These are phyloP conservation scores for Pyrenochaeta sp. DNA, from an alignment of 2,329 filamentous ascomycete genomes.

Conservation along the genomic window DNA sequence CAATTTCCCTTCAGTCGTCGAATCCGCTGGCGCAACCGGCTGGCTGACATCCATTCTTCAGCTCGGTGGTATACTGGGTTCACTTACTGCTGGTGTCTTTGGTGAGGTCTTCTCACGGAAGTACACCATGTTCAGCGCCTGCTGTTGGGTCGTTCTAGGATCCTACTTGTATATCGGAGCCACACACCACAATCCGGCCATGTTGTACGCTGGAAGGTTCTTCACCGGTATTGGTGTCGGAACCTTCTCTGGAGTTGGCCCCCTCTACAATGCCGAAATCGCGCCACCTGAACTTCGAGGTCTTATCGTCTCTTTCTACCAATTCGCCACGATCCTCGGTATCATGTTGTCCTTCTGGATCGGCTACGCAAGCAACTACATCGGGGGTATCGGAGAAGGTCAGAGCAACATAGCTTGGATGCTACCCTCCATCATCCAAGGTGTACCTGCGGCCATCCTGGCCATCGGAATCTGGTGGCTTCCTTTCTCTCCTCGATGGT, in stretches of 20 bases:
- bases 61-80: slow-evolving; percentile 60
- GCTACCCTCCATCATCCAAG: slow-evolving; percentile 38
- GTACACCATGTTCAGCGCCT: slow-evolving; percentile 62
- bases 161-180: slow-evolving; percentile 58
- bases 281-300: slow-evolving; percentile 39
- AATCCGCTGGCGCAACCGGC: slow-evolving; percentile 58
- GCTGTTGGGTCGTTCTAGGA: slow-evolving; percentile 52
- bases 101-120: slow-evolving; percentile 61
- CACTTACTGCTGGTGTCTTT: slow-evolving; percentile 58
- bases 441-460: slow-evolving; percentile 33
- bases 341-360: slow-evolving; percentile 47
- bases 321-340: slow-evolving; percentile 40
- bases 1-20: slow-evolving; percentile 59
- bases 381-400: slow-evolving; percentile 53
- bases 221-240: slow-evolving; percentile 62
- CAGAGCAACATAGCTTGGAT: slow-evolving; percentile 39
- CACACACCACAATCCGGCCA: slow-evolving; percentile 47
- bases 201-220: slow-evolving; percentile 60
- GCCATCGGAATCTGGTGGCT: slow-evolving; percentile 37
- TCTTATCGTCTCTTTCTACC: slow-evolving; percentile 39
- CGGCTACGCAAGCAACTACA: slow-evolving; percentile 44
- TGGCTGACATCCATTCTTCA: slow-evolving; percentile 63
- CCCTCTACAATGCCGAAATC: slow-evolving; percentile 57
- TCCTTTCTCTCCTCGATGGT: slow-evolving; percentile 37
- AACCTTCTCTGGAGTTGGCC: slow-evolving; percentile 56